Conservation (phyloP, 2,329 filamentous ascomycete species). For the Tolypocladium sp. region DNA sequence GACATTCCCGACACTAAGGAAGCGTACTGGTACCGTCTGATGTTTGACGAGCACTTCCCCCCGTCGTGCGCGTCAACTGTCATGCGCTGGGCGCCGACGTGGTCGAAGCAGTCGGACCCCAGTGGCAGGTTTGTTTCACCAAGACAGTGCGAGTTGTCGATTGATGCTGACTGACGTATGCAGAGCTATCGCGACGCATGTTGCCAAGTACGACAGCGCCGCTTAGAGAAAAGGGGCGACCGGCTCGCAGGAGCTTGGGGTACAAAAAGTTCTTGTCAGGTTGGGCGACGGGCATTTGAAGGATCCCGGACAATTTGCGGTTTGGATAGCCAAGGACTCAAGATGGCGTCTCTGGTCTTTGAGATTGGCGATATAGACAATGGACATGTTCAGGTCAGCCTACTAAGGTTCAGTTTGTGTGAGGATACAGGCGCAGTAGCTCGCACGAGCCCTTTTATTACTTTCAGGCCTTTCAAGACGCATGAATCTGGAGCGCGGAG, state of each 20-base stretch:
- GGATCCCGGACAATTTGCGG: not conserved
- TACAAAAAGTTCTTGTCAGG: not conserved
- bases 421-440: not conserved
- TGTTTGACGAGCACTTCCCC: constrained; percentile 99
- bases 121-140: constrained; percentile 63
- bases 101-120: constrained; percentile 93
- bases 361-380: not conserved
- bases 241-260: not conserved
- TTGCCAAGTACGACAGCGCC: constrained; percentile 59
- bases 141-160: constrained; percentile 4
- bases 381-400: not conserved
- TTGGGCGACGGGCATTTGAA: not conserved
- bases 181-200: constrained; percentile 69
- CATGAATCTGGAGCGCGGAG: not conserved
- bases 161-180: constrained; percentile 4
- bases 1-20: constrained; percentile 97
- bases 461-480: not conserved
- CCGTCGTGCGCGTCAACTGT: constrained; percentile 85
- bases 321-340: not conserved
- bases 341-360: not conserved
- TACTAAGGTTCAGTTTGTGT: not conserved
- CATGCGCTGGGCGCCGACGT: constrained; percentile 93
- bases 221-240: constrained; percentile 14
- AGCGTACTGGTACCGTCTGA: constrained; percentile 95
- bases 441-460: not conserved